Percentiles rank a stretch among this genome's conserved stretches.
phyloP scores from a whole-genome alignment of 2,329 filamentous ascomycete genomes.

The Aspergillus sp. region DNA sequence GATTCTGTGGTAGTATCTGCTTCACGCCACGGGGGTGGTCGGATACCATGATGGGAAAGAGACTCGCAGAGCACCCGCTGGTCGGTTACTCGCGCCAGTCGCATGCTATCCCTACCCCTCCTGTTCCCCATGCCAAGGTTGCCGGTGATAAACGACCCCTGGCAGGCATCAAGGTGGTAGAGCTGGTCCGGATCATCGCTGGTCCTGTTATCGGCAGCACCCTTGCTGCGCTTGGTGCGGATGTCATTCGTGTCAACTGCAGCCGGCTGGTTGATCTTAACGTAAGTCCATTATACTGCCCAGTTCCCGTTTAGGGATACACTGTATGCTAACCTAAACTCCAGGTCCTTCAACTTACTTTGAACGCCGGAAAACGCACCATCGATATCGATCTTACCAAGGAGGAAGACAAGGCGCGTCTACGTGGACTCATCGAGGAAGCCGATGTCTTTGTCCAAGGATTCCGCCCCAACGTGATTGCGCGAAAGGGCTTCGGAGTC shows the following conservation, averaged over 20 bases:
- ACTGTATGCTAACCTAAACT: not conserved
- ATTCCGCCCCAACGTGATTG: slow-evolving; percentile 47
- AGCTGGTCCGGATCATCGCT: slow-evolving; percentile 39
- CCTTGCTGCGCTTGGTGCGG: slow-evolving; percentile 44
- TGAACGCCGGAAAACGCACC: slow-evolving; percentile 13
- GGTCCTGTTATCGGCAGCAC: slow-evolving; percentile 42
- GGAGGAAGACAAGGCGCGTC: slow-evolving; percentile 35
- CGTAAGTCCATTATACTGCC: not conserved
- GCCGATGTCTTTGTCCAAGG: slow-evolving; percentile 56
- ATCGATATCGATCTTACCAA: slow-evolving; percentile 47
- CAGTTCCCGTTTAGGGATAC: too few relatives aligned
- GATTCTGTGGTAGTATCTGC: not conserved
- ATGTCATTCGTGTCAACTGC: slow-evolving; percentile 45
- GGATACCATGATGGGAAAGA: not conserved
- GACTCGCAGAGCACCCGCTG: not conserved
- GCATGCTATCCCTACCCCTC: not conserved
- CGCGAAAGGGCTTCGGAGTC: slow-evolving; percentile 21
- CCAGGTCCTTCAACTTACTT: slow-evolving; percentile 4
- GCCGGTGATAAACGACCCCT: not conserved
- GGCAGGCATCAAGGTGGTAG: not conserved
- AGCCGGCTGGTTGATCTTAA: not conserved
- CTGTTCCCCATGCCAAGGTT: not conserved
- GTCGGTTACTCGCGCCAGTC: not conserved
- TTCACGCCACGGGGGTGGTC: not conserved
- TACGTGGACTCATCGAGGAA: slow-evolving; percentile 45